Evolutionary conservation across 2,329 filamentous ascomycete species (phyloP), one percentile per base, ranked within the genome.

Genomic region (Didymella lethalis): DNA sequence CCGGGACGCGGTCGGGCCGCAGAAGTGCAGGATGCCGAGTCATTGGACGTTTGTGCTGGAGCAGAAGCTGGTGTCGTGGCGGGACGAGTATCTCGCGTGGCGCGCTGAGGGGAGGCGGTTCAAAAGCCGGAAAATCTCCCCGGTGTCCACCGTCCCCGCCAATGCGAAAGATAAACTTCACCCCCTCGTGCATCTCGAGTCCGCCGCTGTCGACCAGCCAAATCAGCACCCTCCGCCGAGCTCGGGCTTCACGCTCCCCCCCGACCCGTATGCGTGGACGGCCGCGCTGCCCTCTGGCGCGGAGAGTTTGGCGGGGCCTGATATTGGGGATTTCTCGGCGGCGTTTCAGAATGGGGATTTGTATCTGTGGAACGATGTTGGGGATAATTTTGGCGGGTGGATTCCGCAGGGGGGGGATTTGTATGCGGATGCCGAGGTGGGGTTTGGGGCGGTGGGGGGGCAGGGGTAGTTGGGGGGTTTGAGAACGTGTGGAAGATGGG

Each of bases 301-400:
- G 23, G 23, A 23, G 23, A 23, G 23, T 23, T 3, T 23, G 3
- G 23, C 23, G 23, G 23, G 2, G 23, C 23, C 23, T 23, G 72
- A 73, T 20, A 72, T 75, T 62, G 68, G 68, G 2, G 73, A 75
- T 32, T 75, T 77, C 54, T 69, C 67, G 0, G 62, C 67, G 0
- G 72, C 74, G 2, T 76, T 77, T 48, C 72, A 75, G 29, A 69
- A 75, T 20, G 74, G 74, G 8, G 74, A 77, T 53, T 61, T 77
- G 51, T 76, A 76, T 55, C 61, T 77, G 1, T 77, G 74, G 74
- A 74, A 76, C 47, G 74, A 75, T n/a, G 68, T 65, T 12, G 64
- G 58, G 1, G 73, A 76, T n/a, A 72, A 64, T 34, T 72, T 70
- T 40, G 72, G 70, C 12, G 69, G 71, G 0, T 76, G 73, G 73